Percentiles rank a stretch among this genome's conserved stretches.
Conservation (phyloP, 2,329 filamentous ascomycete species). For the Tolypocladium capitatum region DNA sequence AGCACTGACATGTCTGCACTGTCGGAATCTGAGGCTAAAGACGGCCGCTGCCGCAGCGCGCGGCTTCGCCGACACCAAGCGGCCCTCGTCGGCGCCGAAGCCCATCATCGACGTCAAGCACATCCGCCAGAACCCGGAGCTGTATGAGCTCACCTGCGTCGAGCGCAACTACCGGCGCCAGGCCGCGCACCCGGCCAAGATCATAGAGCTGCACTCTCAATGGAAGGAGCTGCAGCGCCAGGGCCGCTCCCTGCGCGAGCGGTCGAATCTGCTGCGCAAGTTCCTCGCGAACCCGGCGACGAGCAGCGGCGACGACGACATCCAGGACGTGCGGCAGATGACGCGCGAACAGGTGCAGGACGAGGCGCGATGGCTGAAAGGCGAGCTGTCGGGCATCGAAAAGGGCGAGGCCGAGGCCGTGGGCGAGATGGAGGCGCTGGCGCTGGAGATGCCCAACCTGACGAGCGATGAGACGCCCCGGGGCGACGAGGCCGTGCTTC, state of each 20-base stretch:
- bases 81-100: constrained; percentile 64
- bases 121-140: constrained; percentile 71
- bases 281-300: constrained; percentile 39
- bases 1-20: constrained; percentile 13
- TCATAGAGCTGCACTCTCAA: constrained; percentile 40
- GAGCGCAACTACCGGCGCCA: constrained; percentile 66
- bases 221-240: constrained; percentile 48
- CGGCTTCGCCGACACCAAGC: constrained; percentile 18
- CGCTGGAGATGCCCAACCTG: constrained; percentile 72
- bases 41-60: constrained; percentile 6
- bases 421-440: constrained; percentile 58
- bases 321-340: constrained; percentile 20
- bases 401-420: constrained; percentile 45
- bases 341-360: constrained; percentile 41
- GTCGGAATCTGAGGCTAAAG: constrained; percentile 9
- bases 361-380: constrained; percentile 54
- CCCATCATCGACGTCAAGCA: constrained; percentile 72
- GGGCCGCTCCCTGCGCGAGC: constrained; percentile 48
- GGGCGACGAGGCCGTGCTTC: constrained; percentile 48
- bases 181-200: constrained; percentile 39
- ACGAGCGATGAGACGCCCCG: constrained; percentile 65
- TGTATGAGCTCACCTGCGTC: constrained; percentile 72
- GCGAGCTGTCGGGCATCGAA: constrained; percentile 45
- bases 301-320: constrained; percentile 28
- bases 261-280: constrained; percentile 48